Conservation (phyloP, 768 basidiomycete genomes). For the Kwoniella dejecticola region DNA sequence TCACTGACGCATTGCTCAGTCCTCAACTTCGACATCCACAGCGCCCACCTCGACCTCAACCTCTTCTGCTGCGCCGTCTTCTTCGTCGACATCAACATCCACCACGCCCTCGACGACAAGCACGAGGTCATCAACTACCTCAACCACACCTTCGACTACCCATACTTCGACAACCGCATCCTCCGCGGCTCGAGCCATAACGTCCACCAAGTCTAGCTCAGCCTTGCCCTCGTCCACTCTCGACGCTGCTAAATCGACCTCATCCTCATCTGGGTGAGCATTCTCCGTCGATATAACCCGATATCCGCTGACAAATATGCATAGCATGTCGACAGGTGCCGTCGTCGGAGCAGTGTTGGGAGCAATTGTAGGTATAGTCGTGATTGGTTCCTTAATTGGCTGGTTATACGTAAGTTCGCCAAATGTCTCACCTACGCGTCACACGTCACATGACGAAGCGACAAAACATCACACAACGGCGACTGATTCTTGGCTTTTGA, state of each 20-base stretch:
- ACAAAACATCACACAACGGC: no score
- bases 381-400: constrained; percentile 35
- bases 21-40: background rate
- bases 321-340: constrained; percentile 38
- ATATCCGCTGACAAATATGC: background rate
- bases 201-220: constrained; percentile 18
- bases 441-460: background rate
- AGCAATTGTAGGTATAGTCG: constrained; percentile 37
- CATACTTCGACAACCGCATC: constrained; percentile 11
- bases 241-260: constrained; percentile 11
- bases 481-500: constrained; percentile 1
- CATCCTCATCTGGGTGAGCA: constrained; percentile 20
- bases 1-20: background rate
- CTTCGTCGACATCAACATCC: constrained; percentile 10
- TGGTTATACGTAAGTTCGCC: constrained; percentile 40
- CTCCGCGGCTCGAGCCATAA: constrained; percentile 20
- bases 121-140: constrained; percentile 8
- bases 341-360: constrained; percentile 43
- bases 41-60: constrained; percentile 18
- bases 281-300: background rate
- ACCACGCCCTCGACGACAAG: constrained; percentile 22
- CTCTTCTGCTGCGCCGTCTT: constrained; percentile 13
- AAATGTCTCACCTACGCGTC: background rate
- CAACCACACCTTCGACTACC: constrained; percentile 1
- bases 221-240: constrained; percentile 11